Conservation (phyloP, 495 filamentous ascomycete genomes). For the Penicillium simplicissimum region DNA sequence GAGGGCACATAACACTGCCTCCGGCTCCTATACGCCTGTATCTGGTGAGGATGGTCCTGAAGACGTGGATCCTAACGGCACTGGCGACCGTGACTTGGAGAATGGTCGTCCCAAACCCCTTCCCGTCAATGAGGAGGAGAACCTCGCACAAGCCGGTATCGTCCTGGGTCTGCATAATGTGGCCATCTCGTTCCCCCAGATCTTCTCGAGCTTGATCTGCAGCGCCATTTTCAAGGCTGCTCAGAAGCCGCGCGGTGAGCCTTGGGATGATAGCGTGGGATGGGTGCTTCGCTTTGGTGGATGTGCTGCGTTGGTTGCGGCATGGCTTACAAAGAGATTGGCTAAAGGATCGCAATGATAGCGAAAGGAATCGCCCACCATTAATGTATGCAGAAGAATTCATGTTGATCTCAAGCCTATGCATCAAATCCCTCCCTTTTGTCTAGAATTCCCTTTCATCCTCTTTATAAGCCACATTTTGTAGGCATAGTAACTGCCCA, state of each 20-base stretch:
- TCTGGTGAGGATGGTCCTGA: constrained; percentile 15
- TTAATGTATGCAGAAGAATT: too few relatives aligned
- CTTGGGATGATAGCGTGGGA: constrained; percentile 82
- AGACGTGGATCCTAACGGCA: not conserved
- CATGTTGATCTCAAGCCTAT: too few relatives aligned
- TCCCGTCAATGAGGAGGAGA: constrained; percentile 27
- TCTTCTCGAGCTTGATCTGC: constrained; percentile 79
- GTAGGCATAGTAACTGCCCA: too few relatives aligned
- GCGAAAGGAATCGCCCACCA: not conserved
- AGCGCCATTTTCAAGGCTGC: constrained; percentile 76
- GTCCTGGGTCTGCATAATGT: constrained; percentile 92
- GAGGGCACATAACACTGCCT: not conserved
- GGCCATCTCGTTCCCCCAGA: constrained; percentile 82
- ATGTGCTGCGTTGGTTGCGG: constrained; percentile 71
- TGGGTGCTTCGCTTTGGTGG: constrained; percentile 84
- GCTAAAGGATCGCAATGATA: constrained; percentile 34
- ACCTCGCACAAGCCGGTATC: constrained; percentile 71
- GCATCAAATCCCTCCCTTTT: too few relatives aligned
- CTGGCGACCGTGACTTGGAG: constrained; percentile 28
- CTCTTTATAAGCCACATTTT: too few relatives aligned
- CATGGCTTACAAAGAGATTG: constrained; percentile 58
- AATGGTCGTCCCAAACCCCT: constrained; percentile 18
- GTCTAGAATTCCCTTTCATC: too few relatives aligned
- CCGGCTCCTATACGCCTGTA: constrained; percentile 12
- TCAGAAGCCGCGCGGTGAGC: constrained; percentile 79